These are phyloP conservation scores for Tolypocladium amazonense DNA, from an alignment of 2,329 filamentous ascomycete genomes.

Conservation along the genomic window DNA sequence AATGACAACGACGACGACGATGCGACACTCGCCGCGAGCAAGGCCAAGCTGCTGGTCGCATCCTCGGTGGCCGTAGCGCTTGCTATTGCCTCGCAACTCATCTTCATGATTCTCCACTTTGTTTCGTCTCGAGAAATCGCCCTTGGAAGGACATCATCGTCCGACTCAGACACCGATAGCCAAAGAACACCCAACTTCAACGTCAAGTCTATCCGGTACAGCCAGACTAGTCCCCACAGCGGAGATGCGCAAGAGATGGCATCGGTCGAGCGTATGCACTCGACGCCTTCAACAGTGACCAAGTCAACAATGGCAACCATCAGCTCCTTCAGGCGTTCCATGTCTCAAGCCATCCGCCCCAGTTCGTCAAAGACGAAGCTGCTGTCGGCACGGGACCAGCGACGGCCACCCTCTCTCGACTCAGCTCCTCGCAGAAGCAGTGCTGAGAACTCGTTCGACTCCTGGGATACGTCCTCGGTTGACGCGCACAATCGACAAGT, in stretches of 20 bases:
- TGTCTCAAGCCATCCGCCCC: conserved; percentile 38
- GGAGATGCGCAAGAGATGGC: conserved; percentile 19
- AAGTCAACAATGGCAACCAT: conserved; percentile 13
- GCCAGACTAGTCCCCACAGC: conserved; percentile 27
- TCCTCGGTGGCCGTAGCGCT: conserved; percentile 33
- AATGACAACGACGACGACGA: conserved; percentile 1
- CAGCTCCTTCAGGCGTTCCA: conserved; percentile 23
- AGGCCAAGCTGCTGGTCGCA: conserved; percentile 29
- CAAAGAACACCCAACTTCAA: conserved; percentile 9
- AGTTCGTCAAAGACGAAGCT: conserved; percentile 47
- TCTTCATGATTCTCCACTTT: conserved; percentile 36
- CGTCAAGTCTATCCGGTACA: conserved; percentile 44
- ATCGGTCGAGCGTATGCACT: conserved; percentile 27
- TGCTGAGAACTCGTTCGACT: conserved; percentile 57
- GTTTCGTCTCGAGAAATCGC: conserved; percentile 23
- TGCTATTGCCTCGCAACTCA: conserved; percentile 34
- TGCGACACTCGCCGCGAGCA: conserved; percentile 5
- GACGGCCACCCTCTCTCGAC: conserved; percentile 37
- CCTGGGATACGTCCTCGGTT: conserved; percentile 63
- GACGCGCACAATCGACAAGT: conserved; percentile 51
- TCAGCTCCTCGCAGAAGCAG: conserved; percentile 27
- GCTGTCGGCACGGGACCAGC: conserved; percentile 30
- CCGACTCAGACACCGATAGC: conserved; percentile 16
- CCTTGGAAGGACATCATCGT: conserved; percentile 9
- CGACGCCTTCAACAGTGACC: conserved; percentile 29